Base-by-base conservation (phyloP, 2,329 filamentous ascomycete genomes). In the Phialophora macrospora region DNA sequence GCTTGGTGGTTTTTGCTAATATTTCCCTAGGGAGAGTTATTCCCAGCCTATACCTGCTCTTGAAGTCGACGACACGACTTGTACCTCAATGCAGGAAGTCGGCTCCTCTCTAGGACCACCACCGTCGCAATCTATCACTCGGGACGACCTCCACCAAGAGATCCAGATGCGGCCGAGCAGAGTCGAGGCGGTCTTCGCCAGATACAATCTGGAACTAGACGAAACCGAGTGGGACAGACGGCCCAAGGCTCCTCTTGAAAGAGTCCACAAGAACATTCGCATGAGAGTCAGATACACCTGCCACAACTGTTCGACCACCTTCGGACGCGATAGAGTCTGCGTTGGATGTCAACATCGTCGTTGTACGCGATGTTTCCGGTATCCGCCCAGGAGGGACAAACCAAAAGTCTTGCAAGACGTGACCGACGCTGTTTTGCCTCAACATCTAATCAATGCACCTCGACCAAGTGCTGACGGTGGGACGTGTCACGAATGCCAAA, bases 341-440 rank as follows among this genome's bases (percentile, higher is more conserved):
- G 78, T 84, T 70, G 86, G 86, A 71, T 97, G 93, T 80, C 84
- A 90, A 72, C 93, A 97, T 79, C 82, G 82, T 55, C 87, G 91
- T 71, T 97, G 93, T 85, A 90, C 87, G 74, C 88, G 90, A 74
- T 97, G 93, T 76, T 86, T 87, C 30, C 87, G 91, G 62, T 87
- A 90, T 73, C 93, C 93, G 38, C 81, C 85, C 60, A 88, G 88
- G 79, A 87, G 85, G 71, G 83, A 87, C 74, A 84, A 84, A 70
- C 82, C 60, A 30, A 65, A 66, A 55, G 22, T 38, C 3, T 55
- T 51, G 2, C 52, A 49, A 49, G 26, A 46, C 52, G 20, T 46
- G 9, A n/a, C 60, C 22, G 49, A 52, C 20, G 20, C 34, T 34
- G 26, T 17, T 12, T 22, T 28, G 20, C 11, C 62, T 24, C 32